Evolutionary conservation across 164 flowering plant species (phyloP), one percentile per base, ranked within the genome.

Genomic region (Saururus chinensis): DNA sequence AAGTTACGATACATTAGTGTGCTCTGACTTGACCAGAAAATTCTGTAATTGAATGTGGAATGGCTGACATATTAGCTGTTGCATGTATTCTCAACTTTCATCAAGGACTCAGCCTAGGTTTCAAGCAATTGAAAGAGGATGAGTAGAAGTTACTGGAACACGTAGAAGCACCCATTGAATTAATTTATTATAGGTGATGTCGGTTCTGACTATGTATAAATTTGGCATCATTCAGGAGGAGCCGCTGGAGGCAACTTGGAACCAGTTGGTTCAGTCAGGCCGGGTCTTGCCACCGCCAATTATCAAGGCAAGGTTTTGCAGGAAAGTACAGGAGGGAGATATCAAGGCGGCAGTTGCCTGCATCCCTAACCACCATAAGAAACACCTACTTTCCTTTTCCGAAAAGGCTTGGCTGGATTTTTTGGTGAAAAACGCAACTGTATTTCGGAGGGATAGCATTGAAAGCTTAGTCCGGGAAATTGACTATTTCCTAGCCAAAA

Each of bases 201-300:
- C 6, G 37, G 37, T 30, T 30, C 87, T 48, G 93, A 92, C 70
- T 81, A 87, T 96, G 96, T 92, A 82, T 1, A 23, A 7, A 22
- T 19, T 4, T 55, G 24, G 24, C 35, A 19, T 20, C 66, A 49
- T 70, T 19, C 79, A 89, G 96, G 82, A 59, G n/a, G 82, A 80
- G 53, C 60, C 75, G 14, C 56, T 89, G 75, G 95, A 89, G 49
- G 71, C 64, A 63, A 83, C 96, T 17, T 92, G 91, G 92, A 72
- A 76, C 59, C 83, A 85, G 70, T 68, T 89, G 77, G 70, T 70
- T 37, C 70, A 51, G 52, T 66, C 71, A 21, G 77, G 71, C 62
- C 79, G 81, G 35, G 51, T 49, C 40, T 81, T 78, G 45, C 95
- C 96, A 7, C 64, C 78, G 22, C 62, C 80, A 42, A 86, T 92